Evolutionary conservation across 2,329 filamentous ascomycete genomes (phyloP), one percentile per base, ranked within the genome.

Genomic region (Colletotrichum noveboracense): DNA sequence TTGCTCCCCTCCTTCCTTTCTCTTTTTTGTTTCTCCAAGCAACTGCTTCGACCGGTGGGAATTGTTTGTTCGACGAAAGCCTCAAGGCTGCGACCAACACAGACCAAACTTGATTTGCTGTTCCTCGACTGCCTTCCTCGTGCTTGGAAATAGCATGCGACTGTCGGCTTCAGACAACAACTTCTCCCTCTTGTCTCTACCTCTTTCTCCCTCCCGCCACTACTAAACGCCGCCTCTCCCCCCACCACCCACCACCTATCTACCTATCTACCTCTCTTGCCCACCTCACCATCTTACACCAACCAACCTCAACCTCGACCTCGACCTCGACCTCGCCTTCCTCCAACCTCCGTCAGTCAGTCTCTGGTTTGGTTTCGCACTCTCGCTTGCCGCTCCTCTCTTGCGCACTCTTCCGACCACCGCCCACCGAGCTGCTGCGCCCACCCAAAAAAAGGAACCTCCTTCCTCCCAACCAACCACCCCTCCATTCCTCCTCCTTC

Each of bases 401-500:
- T 61, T 68, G 18, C 74, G 71, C 66, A 56, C 64, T 68, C 26
- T 52, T 52, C 60, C 67, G 60, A 43, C 58, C 55, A 62, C 52
- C 62, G 64, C 62, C 36, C 62, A 52, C 62, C 55, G 60, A 62
- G 62, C 52, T 60, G 75, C 74, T 71, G 65, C 76, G 78, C 21
- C 55, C 21, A 58, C 6, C 55, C 13, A 74, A 79, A 79, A 79
- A 77, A 21, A 26, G 26, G 80, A 80, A 77, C 79, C 77, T 80
- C 77, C 76, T 61, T 36, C 76, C 38, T 74, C 76, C 76, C 58
- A 30, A 74, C 48, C 80, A 80, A 77, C 78, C 76, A 79, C 76
- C 77, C 71, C 74, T 66, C 73, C 76, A 78, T 75, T 66, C 76
- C 76, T 70, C 71, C 79, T 79, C 71, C 79, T 79, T 75, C 76